These are phyloP conservation scores for Euphorbia pulcherrima DNA, from an alignment of 345 rosid species.

Conservation along the genomic window DNA sequence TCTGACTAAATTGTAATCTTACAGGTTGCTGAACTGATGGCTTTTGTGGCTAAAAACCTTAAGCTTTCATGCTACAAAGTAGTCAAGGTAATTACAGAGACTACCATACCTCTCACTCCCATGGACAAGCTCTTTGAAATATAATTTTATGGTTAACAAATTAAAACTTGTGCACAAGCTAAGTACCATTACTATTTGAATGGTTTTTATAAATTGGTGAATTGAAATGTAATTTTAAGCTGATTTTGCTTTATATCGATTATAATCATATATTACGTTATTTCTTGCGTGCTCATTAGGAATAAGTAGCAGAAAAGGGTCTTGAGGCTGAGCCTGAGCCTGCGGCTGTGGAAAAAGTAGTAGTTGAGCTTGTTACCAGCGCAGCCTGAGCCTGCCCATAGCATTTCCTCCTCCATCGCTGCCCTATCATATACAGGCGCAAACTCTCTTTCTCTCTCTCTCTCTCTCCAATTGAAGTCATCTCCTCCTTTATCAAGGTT, in stretches of 20 bases:
- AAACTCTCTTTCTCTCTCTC: too few relatives aligned
- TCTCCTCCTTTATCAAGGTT: too few relatives aligned
- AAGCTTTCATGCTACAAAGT: constrained; percentile 77
- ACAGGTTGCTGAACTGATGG: constrained; percentile 94
- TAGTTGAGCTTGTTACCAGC: too few relatives aligned
- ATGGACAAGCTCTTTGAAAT: constrained; percentile 71
- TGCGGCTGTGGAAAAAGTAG: constrained; percentile 37
- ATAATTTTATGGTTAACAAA: too few relatives aligned
- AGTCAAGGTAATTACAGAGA: constrained; percentile 94
- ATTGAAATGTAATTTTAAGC: too few relatives aligned
- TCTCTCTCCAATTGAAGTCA: too few relatives aligned
- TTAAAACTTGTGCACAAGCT: too few relatives aligned
- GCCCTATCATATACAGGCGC: too few relatives aligned
- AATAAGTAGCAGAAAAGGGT: constrained; percentile 28
- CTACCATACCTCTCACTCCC: constrained; percentile 73
- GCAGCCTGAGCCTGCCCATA: constrained; percentile 35
- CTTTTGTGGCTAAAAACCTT: constrained; percentile 85
- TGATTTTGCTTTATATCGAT: too few relatives aligned
- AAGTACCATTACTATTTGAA: too few relatives aligned
- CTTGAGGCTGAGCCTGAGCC: constrained; percentile 31
- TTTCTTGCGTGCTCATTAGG: constrained; percentile 36
- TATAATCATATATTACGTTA: constrained; percentile 62
- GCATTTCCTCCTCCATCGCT: too few relatives aligned
- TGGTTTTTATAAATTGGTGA: too few relatives aligned
- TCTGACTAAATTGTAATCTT: constrained; percentile 15